These are phyloP conservation scores for Singerocomus rubriflavus DNA, from an alignment of 1,284 basidiomycete species.

Conservation along the genomic window DNA sequence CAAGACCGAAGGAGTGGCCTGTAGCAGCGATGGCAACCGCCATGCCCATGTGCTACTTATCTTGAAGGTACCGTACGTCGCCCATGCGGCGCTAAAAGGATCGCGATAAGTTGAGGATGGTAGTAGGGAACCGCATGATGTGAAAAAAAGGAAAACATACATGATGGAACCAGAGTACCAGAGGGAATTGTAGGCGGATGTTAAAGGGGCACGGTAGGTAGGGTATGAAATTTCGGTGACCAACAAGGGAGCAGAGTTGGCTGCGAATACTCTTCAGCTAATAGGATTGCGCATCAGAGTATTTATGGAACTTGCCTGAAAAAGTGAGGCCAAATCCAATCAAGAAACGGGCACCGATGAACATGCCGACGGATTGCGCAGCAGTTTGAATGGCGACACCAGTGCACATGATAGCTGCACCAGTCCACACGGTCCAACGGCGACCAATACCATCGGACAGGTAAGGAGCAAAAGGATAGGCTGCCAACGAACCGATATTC, in stretches of 20 bases:
- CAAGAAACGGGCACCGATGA: slow-evolving; percentile 76
- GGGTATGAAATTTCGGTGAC: slow-evolving; percentile 78
- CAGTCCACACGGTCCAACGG: slow-evolving; percentile 58
- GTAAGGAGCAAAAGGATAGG: slow-evolving; percentile 68
- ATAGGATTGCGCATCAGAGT: not conserved
- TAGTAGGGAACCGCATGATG: not conserved
- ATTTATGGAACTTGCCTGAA: slow-evolving; percentile 40
- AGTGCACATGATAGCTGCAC: slow-evolving; percentile 60
- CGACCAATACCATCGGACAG: slow-evolving; percentile 68
- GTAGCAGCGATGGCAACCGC: slow-evolving; percentile 70
- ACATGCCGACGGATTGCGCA: slow-evolving; percentile 73
- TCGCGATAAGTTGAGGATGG: not conserved
- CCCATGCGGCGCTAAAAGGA: slow-evolving; percentile 61
- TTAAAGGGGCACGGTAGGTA: slow-evolving; percentile 67
- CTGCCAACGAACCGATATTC: slow-evolving; percentile 66
- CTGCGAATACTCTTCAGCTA: slow-evolving; percentile 24
- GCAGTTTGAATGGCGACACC: slow-evolving; percentile 70
- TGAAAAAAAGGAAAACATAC: slow-evolving; percentile 37
- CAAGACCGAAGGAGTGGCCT: slow-evolving; percentile 58
- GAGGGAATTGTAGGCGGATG: slow-evolving; percentile 74
- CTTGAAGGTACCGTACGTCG: slow-evolving; percentile 70
- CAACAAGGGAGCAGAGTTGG: slow-evolving; percentile 70
- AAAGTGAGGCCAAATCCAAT: slow-evolving; percentile 80
- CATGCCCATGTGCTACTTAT: slow-evolving; percentile 67
- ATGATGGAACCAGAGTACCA: slow-evolving; percentile 76